A percentile compares a stretch with the other conserved stretches of the same genome.
phyloP scores from a whole-genome alignment of 2,329 filamentous ascomycete genomes.

The Penicillium sp. region DNA sequence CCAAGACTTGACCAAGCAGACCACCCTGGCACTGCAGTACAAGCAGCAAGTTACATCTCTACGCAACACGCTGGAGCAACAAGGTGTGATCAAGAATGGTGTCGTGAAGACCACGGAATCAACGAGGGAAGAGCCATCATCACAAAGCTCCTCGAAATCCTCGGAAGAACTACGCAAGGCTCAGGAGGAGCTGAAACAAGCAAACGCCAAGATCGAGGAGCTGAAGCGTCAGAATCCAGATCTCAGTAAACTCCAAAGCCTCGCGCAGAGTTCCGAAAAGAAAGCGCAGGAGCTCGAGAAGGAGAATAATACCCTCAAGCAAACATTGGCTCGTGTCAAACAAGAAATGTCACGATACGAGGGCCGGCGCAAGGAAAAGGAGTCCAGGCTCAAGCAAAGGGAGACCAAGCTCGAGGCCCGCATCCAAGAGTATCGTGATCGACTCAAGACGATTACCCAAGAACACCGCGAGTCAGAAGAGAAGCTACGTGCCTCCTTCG shows the following conservation, averaged over 20 bases:
- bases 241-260: conserved; percentile 41
- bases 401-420: conserved; percentile 48
- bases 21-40: conserved; percentile 52
- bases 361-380: conserved; percentile 50
- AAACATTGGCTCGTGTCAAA: conserved; percentile 49
- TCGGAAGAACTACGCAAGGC: conserved; percentile 40
- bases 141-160: conserved; percentile 26
- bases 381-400: conserved; percentile 49
- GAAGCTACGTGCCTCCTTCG: conserved; percentile 40
- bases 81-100: conserved; percentile 45
- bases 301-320: conserved; percentile 51
- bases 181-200: conserved; percentile 44
- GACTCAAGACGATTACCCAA: conserved; percentile 42
- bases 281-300: conserved; percentile 49
- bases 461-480: conserved; percentile 47
- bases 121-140: conserved; percentile 25
- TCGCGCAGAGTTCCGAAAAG: conserved; percentile 48
- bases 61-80: conserved; percentile 46
- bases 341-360: conserved; percentile 33
- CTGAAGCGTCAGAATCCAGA: conserved; percentile 42
- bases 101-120: conserved; percentile 31
- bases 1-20: conserved; percentile 52
- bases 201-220: conserved; percentile 44
- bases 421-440: conserved; percentile 50
- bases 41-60: conserved; percentile 50